Conservation (phyloP, 805 yeast species). For the Blastobotrys muscicola region DNA sequence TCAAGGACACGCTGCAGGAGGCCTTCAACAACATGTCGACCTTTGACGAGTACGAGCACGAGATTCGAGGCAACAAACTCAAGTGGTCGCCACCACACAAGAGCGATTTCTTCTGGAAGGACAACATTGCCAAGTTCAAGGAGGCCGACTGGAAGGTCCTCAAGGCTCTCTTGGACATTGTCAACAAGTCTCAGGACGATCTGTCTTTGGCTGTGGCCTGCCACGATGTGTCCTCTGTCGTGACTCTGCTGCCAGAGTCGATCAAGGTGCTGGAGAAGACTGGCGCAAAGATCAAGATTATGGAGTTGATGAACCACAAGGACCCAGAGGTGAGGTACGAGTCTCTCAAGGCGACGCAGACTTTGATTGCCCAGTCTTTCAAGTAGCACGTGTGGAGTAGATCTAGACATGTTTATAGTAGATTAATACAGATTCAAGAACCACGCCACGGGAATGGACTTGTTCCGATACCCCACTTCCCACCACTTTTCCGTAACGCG, state of each 20-base stretch:
- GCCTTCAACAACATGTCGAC: conserved; percentile 76
- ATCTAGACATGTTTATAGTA: not conserved
- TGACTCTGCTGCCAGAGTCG: conserved; percentile 55
- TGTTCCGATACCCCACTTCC: no score
- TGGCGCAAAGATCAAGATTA: conserved; percentile 68
- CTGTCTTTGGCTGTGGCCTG: conserved; percentile 49
- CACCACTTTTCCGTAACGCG: no score
- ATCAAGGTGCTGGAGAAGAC: conserved; percentile 41
- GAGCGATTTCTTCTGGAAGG: conserved; percentile 82
- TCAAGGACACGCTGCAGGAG: conserved; percentile 54
- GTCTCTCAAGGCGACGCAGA: conserved; percentile 92
- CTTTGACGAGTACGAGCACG: conserved; percentile 84
- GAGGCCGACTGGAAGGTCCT: conserved; percentile 67
- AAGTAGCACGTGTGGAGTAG: conserved; percentile 20
- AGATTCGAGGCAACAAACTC: conserved; percentile 67
- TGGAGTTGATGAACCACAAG: conserved; percentile 71
- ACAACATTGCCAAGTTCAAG: conserved; percentile 67
- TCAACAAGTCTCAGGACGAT: conserved; percentile 22
- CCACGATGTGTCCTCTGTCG: conserved; percentile 55
- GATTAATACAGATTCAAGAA: not conserved
- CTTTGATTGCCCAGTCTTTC: conserved; percentile 76
- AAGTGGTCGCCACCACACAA: conserved; percentile 91
- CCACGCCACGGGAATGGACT: no score
- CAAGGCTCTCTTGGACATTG: conserved; percentile 42
- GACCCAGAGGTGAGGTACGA: conserved; percentile 88